phyloP scores from a whole-genome alignment of 1,284 basidiomycete genomes.

The Puccinia hordei region DNA sequence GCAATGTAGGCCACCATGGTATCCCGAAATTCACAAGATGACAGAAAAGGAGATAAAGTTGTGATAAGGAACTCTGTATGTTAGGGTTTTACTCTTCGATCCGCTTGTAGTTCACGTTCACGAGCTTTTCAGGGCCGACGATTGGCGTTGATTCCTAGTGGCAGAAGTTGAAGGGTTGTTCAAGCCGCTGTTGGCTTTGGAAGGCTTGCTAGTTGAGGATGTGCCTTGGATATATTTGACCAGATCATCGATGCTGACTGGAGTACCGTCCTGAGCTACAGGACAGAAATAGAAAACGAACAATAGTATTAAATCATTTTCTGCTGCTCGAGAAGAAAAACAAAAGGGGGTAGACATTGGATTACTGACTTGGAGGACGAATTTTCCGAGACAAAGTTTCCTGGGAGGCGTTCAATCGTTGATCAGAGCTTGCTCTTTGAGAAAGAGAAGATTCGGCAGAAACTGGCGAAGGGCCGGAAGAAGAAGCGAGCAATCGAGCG shows the following conservation, averaged over 20 bases:
- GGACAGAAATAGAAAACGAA: slow-evolving; percentile 2
- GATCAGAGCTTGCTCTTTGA: not conserved
- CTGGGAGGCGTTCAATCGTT: not conserved
- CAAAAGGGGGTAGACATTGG: not conserved
- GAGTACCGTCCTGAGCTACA: slow-evolving; percentile 1
- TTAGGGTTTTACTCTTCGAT: not conserved
- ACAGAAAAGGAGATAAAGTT: not conserved
- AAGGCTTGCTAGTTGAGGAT: slow-evolving; percentile 20
- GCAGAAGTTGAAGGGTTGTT: not conserved
- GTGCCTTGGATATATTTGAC: slow-evolving; percentile 48
- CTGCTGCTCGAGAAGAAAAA: not conserved
- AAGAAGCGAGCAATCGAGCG: slow-evolving; percentile 34
- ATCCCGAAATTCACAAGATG: not conserved
- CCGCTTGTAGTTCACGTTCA: not conserved
- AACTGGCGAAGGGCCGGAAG: not conserved
- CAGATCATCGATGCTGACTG: slow-evolving; percentile 47
- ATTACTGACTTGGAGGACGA: slow-evolving; percentile 22
- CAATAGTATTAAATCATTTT: not conserved
- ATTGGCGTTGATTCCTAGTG: not conserved
- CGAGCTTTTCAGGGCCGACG: not conserved
- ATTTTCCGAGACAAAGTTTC: slow-evolving; percentile 26
- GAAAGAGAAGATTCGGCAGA: slow-evolving; percentile 4
- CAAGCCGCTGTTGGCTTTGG: slow-evolving; percentile 25
- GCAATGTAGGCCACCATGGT: not conserved
- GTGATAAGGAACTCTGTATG: not conserved